Base-by-base conservation (phyloP, 345 rosid genomes). In the Eutrema yunnanense region DNA sequence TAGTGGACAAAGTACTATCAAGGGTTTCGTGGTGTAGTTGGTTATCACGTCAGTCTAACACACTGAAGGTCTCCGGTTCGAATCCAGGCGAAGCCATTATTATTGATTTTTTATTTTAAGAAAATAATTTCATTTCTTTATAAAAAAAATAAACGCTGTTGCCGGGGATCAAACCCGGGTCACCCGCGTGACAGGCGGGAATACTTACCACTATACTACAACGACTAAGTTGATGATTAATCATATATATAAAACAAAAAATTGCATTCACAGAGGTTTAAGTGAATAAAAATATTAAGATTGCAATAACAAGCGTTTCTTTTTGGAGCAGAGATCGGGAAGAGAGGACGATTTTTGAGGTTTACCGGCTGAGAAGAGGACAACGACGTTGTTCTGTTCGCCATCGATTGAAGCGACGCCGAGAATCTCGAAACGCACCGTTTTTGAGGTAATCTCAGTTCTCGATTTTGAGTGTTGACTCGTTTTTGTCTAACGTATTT, bases 41-140 rank as follows among this genome's bases (percentile, higher is more conserved):
- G 95, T 90, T 90, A 90, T 88, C 95, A 92, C 88, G 91, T 86
- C 88, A 86, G 96, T 88, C 90, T 86, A 86, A 90, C 95, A 90
- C 98, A 86, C 86, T 92, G 86, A 89, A 89, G 89, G 96, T 89
- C 60, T 57, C 62, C 62, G 32, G 46, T 58, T 58, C 14, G 46
- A 37, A 57, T 30, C 46, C 47, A 47, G 63, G 63, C 63, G 47
- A 58, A 58, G 63, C 46, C 63, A 58, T 58, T 5, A 0, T 2
- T 56, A 16, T 14, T 36, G 14, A 0, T 2, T 5, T 19, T 3
- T 8, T 56, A 14, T 4, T 57, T 40, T 14, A n/a, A 2, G 27
- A 6, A 14, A 46, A 34, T 9, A 19, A 37, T 22, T 22, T 2
- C 2, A 57, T 19, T 19, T 19, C 22, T 4, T 56, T 0, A 1